Evolutionary conservation across 129 eudicot genomes (phyloP).

Genomic region (Centrapalus pauciflorus): DNA sequence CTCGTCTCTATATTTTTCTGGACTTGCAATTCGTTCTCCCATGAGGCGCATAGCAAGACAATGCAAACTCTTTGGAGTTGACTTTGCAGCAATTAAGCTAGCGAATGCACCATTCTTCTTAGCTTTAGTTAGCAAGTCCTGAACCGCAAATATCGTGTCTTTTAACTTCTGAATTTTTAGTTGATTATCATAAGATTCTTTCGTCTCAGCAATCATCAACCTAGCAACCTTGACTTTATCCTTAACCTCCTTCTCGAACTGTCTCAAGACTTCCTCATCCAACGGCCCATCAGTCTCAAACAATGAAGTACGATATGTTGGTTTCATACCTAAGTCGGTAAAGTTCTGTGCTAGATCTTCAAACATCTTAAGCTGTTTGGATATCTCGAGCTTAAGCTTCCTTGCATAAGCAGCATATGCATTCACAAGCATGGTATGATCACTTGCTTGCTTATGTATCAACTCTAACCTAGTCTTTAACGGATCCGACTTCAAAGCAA

Average conservation of each 20-base stretch:
- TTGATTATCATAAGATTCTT: slow-evolving; percentile 91
- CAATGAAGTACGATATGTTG: slow-evolving; percentile 44
- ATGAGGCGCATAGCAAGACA: slow-evolving; percentile 93
- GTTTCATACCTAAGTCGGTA: slow-evolving; percentile 40
- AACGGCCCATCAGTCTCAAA: slow-evolving; percentile 69
- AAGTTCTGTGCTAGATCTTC: slow-evolving; percentile 57
- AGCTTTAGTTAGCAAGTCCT: slow-evolving; percentile 78
- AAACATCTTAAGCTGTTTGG: slow-evolving; percentile 55
- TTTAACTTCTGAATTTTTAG: slow-evolving; percentile 84
- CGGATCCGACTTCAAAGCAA: slow-evolving; percentile 65
- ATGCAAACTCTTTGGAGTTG: slow-evolving; percentile 95
- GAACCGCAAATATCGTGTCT: slow-evolving; percentile 86
- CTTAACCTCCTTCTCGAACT: slow-evolving; percentile 91
- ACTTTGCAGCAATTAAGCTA: slow-evolving; percentile 78
- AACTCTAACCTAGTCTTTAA: slow-evolving; percentile 55
- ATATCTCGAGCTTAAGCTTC: slow-evolving; percentile 60
- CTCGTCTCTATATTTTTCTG: slow-evolving; percentile 66
- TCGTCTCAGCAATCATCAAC: slow-evolving; percentile 68
- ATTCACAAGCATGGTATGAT: slow-evolving; percentile 63
- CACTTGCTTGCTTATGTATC: slow-evolving; percentile 62
- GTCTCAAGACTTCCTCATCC: slow-evolving; percentile 84
- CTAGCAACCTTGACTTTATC: slow-evolving; percentile 78
- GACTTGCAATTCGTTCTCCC: slow-evolving; percentile 76
- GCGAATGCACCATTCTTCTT: slow-evolving; percentile 84
- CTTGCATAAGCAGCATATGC: slow-evolving; percentile 72